Evolutionary conservation across 148 eudicot species (phyloP).

Genomic region (Vaccinium darrowii): DNA sequence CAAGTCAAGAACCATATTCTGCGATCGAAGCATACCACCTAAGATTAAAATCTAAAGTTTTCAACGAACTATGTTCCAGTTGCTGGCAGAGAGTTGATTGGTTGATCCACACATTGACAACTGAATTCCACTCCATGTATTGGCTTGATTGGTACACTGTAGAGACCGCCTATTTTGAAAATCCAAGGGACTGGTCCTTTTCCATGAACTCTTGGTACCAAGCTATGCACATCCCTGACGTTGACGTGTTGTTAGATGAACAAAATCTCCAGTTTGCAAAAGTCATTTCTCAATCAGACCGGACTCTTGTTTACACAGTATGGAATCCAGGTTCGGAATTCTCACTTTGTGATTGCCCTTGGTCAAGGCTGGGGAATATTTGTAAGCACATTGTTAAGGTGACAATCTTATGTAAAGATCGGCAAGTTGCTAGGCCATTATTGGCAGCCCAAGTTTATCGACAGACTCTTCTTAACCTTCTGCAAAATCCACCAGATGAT

Average conservation of each 20-base stretch:
- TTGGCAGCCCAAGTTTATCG: conserved; percentile 33
- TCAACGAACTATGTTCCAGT: neutral
- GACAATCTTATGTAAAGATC: conserved; percentile 26
- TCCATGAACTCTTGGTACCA: conserved; percentile 31
- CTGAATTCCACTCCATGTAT: conserved; percentile 30
- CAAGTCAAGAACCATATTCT: conserved; percentile 28
- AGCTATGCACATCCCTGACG: conserved; percentile 33
- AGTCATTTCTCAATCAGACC: conserved; percentile 30
- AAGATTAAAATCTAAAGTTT: conserved; percentile 25
- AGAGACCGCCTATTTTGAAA: conserved; percentile 22
- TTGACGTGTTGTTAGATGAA: conserved; percentile 28
- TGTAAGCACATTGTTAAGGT: conserved; percentile 36
- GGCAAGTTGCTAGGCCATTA: conserved; percentile 32
- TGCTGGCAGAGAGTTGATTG: conserved; percentile 29
- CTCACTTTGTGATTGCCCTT: conserved; percentile 31
- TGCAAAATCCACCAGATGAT: conserved; percentile 32
- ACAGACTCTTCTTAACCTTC: conserved; percentile 30
- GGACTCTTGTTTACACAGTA: conserved; percentile 21
- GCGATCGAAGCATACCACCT: conserved; percentile 34
- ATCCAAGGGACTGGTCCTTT: conserved; percentile 18
- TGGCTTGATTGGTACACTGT: conserved; percentile 31
- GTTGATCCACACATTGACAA: conserved; percentile 30
- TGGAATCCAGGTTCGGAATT: conserved; percentile 43
- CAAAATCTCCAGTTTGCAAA: conserved; percentile 32
- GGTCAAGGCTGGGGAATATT: conserved; percentile 35